These are phyloP conservation scores for Beta macrorhiza DNA, from an alignment of 179 eudicot genomes.

Conservation along the genomic window DNA sequence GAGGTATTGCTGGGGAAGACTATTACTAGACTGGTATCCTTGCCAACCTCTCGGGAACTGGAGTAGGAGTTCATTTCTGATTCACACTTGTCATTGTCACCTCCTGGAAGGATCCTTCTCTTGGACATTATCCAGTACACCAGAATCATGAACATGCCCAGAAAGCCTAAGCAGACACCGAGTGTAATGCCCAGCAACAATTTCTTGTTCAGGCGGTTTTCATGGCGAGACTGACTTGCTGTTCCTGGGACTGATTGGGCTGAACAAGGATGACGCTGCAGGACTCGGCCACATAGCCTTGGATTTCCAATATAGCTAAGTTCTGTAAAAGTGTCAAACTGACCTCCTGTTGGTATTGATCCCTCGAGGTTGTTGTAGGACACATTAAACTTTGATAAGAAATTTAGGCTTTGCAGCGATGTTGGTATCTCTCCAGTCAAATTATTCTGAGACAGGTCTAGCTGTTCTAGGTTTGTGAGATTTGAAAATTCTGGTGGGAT, in stretches of 20 bases:
- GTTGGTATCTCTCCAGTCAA: conserved; percentile 74
- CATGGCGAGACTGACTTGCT: conserved; percentile 18
- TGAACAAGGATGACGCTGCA: conserved; percentile 41
- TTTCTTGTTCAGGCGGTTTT: conserved; percentile 40
- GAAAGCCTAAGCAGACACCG: conserved; percentile 58
- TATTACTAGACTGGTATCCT: conserved; percentile 62
- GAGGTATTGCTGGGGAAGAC: conserved; percentile 57
- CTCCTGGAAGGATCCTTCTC: conserved; percentile 59
- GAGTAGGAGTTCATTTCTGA: conserved; percentile 48
- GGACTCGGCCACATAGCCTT: conserved; percentile 51
- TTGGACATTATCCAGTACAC: conserved; percentile 62
- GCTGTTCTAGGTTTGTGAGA: conserved; percentile 63
- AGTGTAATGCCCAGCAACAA: conserved; percentile 55
- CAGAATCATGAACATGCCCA: conserved; percentile 42
- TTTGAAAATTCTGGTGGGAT: conserved; percentile 71
- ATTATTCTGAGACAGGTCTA: conserved; percentile 65
- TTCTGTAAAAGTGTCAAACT: conserved; percentile 59
- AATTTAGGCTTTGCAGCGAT: conserved; percentile 59
- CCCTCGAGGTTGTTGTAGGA: conserved; percentile 80
- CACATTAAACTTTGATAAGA: conserved; percentile 72
- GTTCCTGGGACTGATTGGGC: conserved; percentile 29
- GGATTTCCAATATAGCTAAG: conserved; percentile 59
- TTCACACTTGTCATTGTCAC: conserved; percentile 49
- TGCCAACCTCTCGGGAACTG: conserved; percentile 40
- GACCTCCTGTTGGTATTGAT: conserved; percentile 82